Percentiles rank a stretch among this genome's conserved stretches.
phyloP scores from a whole-genome alignment of 139 green algal species.

The Coelastrella sp. region DNA sequence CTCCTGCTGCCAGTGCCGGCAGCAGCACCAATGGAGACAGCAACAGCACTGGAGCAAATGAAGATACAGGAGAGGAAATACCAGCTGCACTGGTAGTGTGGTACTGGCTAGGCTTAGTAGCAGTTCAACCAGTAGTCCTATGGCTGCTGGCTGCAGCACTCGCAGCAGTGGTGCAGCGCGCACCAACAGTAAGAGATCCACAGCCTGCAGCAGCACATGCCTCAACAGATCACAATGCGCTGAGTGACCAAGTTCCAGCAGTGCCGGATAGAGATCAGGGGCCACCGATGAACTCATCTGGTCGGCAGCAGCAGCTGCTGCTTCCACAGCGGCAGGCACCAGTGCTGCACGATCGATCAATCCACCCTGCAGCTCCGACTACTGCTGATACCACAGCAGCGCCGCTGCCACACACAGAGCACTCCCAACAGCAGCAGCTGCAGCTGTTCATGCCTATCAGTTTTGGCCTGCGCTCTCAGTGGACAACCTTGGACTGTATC shows the following conservation, averaged over 20 bases:
- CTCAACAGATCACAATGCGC: no score
- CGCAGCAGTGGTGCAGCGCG: neutral
- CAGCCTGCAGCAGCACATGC: conserved; percentile 28
- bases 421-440: conserved; percentile 32
- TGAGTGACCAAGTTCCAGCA: no score
- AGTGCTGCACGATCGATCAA: no score
- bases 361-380: no score
- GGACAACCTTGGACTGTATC: conserved; percentile 50
- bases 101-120: conserved; percentile 35
- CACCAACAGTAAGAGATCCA: neutral
- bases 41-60: neutral
- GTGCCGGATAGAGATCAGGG: no score
- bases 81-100: neutral
- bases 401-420: neutral
- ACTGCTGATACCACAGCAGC: neutral
- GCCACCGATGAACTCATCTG: no score
- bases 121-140: conserved; percentile 21
- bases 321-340: neutral
- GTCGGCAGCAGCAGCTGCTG: no score
- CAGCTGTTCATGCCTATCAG: conserved; percentile 11
- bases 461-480: neutral
- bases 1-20: no score
- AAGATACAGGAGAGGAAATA: neutral
- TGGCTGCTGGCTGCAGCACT: conserved; percentile 33
- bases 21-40: no score